Evolutionary conservation across 192 early-diverging fungal genomes (phyloP), one percentile per base, ranked within the genome.

Genomic region (Geranomyces michiganensis): DNA sequence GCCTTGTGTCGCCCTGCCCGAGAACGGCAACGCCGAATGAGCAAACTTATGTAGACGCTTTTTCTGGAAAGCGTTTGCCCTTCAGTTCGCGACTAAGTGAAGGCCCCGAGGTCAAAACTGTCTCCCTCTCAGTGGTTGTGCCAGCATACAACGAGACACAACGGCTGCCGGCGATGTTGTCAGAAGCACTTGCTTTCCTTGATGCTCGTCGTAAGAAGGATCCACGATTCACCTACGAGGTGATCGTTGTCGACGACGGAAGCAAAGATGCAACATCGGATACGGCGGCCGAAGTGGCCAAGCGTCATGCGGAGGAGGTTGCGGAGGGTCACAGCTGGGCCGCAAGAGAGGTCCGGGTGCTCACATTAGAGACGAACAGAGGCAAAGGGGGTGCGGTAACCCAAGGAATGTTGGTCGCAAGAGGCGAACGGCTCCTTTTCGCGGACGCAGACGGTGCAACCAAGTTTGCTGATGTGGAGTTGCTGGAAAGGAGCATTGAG

Each of bases 401-500:
- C 36, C 84, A 96, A 91, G 96, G 96, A 24, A 88, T 97, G 74
- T 75, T 94, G 65, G 85, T 84, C 46, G 82, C 92, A 13, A 77
- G 90, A 26, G 96, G 95, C 21, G 79, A 90, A 43, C 77, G 78
- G 56, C 60, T 95, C 45, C 77, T 99, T 65, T 95, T 99, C 84
- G 95, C 91, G 17, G 96, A 99, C 76, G 96, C 96, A 0, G 96
- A 99, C 80, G 96, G 95, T 10, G 95, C 96, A 1, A 95, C 95
- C 0, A 84, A 80, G 45, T 99, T 99, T 77, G 89, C 90, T 29
- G 96, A 99, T 78, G 71, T 96, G 61, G 89, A 87, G 27, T 59
- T 76, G 43, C 72, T 99, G 71, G 70, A 74, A 58, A 56, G 15
- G 10, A 70, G 65, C 14, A 63, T 91, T 19, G 62, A 80, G 13